Conservation (phyloP, 345 rosid genomes). For the Populus tremula region DNA sequence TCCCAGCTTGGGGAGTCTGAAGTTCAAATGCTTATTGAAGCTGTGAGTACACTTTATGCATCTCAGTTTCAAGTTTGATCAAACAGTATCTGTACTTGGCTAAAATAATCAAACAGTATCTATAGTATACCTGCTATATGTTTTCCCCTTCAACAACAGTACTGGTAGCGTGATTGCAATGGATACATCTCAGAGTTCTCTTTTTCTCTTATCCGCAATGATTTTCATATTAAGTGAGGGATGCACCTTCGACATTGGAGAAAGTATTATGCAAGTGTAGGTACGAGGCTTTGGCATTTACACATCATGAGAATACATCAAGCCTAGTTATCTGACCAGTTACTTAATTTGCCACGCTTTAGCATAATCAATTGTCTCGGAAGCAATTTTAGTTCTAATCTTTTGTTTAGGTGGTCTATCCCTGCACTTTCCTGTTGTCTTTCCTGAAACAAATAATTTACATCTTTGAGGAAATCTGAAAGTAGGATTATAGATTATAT, state of each 20-base stretch:
- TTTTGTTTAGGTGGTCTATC: background rate
- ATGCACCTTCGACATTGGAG: background rate
- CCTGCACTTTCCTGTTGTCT: background rate
- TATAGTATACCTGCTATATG: background rate
- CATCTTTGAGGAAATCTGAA: background rate
- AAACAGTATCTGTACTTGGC: background rate
- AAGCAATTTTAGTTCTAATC: background rate
- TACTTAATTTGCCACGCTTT: background rate
- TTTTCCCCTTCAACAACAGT: background rate
- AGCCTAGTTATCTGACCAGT: background rate
- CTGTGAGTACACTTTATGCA: constrained; percentile 55
- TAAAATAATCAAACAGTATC: background rate
- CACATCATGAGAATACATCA: background rate
- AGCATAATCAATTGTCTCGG: background rate
- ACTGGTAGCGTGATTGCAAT: background rate
- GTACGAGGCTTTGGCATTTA: background rate
- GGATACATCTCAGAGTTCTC: background rate
- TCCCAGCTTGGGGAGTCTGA: constrained; percentile 93
- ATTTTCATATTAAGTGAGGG: background rate
- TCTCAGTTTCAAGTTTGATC: background rate
- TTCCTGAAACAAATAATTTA: background rate
- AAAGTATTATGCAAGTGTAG: background rate
- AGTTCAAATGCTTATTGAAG: constrained; percentile 93
- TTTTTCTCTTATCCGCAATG: background rate
- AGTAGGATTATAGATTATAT: background rate